phyloP scores from a whole-genome alignment of 176 grass and related monocot genomes.

The Zizania latifolia region DNA sequence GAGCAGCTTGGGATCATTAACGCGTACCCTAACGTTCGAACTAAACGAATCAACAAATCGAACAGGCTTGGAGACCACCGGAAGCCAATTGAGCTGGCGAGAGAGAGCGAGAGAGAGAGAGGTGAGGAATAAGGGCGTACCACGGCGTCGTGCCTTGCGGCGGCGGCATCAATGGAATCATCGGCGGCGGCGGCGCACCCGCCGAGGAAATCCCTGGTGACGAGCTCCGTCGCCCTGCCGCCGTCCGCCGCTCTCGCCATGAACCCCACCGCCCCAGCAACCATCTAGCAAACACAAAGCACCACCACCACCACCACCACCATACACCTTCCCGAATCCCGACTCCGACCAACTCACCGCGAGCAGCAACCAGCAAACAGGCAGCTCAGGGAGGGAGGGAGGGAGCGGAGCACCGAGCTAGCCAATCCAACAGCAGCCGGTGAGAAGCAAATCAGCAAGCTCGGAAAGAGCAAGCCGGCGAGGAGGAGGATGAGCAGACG shows the following conservation, averaged over 20 bases:
- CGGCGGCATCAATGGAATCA: constrained; percentile 27
- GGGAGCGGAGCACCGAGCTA: too few relatives aligned
- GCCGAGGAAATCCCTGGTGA: constrained; percentile 85
- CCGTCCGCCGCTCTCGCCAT: constrained; percentile 43
- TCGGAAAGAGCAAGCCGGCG: neutral
- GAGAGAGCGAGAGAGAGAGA: too few relatives aligned
- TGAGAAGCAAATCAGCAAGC: neutral
- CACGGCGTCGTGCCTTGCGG: constrained; percentile 27
- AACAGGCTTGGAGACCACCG: neutral
- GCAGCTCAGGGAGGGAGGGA: neutral
- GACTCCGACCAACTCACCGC: neutral
- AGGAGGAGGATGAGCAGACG: neutral
- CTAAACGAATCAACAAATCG: neutral
- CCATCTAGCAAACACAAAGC: constrained; percentile 54
- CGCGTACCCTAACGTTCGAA: neutral
- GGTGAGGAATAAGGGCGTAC: too few relatives aligned
- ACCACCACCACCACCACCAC: too few relatives aligned
- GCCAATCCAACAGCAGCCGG: constrained; percentile 1
- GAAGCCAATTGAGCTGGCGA: neutral
- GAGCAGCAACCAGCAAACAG: too few relatives aligned
- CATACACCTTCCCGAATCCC: neutral
- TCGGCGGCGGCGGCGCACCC: constrained; percentile 31
- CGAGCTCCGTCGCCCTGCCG: constrained; percentile 48
- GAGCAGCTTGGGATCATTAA: too few relatives aligned
- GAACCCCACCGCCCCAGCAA: constrained; percentile 50